Evolutionary conservation across 2,329 filamentous ascomycete genomes (phyloP).

Genomic region (Geoglossum cookeanum): DNA sequence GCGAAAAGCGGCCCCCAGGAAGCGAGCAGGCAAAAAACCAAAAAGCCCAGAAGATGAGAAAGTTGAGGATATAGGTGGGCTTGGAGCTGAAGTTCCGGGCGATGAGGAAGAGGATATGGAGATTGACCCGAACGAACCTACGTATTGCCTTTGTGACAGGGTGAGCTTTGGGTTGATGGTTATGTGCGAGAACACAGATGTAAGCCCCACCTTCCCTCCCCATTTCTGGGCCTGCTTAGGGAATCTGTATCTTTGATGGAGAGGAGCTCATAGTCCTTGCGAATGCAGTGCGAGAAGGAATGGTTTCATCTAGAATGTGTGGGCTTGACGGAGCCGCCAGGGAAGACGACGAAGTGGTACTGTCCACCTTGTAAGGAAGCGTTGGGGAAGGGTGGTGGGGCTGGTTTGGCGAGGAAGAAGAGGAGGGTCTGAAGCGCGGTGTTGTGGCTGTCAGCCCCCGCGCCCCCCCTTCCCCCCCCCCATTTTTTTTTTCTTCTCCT

Average conservation of each 20-base stretch:
- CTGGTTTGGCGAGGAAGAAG: neutral
- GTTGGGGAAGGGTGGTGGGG: constrained; percentile 11
- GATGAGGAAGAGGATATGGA: constrained; percentile 18
- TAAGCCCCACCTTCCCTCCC: constrained; percentile 25
- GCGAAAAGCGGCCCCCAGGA: constrained; percentile 48
- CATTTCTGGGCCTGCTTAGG: constrained; percentile 3
- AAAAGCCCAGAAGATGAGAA: constrained; percentile 25
- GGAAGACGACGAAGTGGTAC: constrained; percentile 64
- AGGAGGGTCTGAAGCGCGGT: neutral
- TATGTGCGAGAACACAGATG: constrained; percentile 58
- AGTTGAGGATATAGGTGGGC: constrained; percentile 27
- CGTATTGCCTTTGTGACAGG: constrained; percentile 61
- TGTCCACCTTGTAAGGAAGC: constrained; percentile 55
- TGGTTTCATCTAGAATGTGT: constrained; percentile 78
- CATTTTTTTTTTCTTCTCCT: too few relatives aligned
- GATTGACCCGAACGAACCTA: constrained; percentile 56
- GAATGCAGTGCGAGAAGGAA: constrained; percentile 49
- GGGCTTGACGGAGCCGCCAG: constrained; percentile 45
- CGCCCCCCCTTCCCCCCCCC: too few relatives aligned
- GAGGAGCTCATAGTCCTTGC: constrained; percentile 14
- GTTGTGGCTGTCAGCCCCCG: neutral
- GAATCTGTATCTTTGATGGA: neutral
- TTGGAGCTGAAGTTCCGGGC: constrained; percentile 25
- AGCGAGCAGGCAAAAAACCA: constrained; percentile 31
- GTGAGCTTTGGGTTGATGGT: constrained; percentile 75